Evolutionary conservation across 805 yeast species (phyloP).

Genomic region (Candida insectalens): DNA sequence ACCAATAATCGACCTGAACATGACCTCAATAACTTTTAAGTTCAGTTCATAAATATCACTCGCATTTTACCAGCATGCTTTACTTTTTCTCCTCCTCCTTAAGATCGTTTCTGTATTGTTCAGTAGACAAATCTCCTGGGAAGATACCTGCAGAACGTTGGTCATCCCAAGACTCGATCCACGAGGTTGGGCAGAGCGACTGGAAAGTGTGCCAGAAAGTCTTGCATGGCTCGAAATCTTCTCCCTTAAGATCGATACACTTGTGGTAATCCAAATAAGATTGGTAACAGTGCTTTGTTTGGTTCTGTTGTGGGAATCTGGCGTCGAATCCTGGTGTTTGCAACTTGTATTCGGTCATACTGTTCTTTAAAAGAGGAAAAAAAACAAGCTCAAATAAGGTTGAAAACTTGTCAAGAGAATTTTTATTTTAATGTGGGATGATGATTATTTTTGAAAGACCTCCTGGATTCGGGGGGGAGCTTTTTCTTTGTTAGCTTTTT

Average conservation of each 20-base stretch:
- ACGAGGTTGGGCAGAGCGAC: constrained; percentile 74
- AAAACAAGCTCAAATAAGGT: neutral
- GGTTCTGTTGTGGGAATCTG: constrained; percentile 95
- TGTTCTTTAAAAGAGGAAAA: neutral
- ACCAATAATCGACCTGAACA: too few species aligned
- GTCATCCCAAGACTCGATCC: constrained; percentile 84
- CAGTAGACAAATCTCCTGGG: constrained; percentile 30
- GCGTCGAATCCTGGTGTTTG: constrained; percentile 75
- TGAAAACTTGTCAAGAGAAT: neutral
- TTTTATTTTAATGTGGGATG: neutral
- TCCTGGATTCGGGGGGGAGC: too few species aligned
- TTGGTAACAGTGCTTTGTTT: constrained; percentile 98
- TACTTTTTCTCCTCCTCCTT: constrained; percentile 8
- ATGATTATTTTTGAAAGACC: too few species aligned
- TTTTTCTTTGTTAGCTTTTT: too few species aligned
- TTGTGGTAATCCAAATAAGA: constrained; percentile 96
- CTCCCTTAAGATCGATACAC: constrained; percentile 94
- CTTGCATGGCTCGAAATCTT: constrained; percentile 96
- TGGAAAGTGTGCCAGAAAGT: constrained; percentile 87
- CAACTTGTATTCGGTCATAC: constrained; percentile 35
- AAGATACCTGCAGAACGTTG: constrained; percentile 49
- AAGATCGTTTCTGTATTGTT: constrained; percentile 12
- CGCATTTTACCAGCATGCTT: too few species aligned
- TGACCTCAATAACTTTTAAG: too few species aligned
- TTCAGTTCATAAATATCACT: too few species aligned